Conservation (phyloP, 2,329 filamentous ascomycete species). For the Cyanodermella asteris region DNA sequence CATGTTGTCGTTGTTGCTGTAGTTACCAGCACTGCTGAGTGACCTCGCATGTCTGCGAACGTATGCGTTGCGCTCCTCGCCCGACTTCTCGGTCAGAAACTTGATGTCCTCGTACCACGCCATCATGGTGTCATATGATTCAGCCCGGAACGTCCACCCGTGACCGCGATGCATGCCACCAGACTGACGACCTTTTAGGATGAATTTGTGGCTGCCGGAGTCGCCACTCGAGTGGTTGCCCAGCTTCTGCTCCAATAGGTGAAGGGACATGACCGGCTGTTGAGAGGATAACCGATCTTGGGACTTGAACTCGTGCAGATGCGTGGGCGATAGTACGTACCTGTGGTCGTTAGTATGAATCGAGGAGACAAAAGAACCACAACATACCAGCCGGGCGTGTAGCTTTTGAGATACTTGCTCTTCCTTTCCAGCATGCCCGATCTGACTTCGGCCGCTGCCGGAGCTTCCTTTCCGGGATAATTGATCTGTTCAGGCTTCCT, state of each 20-base stretch:
- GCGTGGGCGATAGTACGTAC: conserved; percentile 90
- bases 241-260: conserved; percentile 83
- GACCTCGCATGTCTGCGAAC: conserved; percentile 64
- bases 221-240: conserved; percentile 69
- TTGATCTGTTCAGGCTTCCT: conserved; percentile 62
- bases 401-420: conserved; percentile 97
- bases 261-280: conserved; percentile 87
- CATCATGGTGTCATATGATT: conserved; percentile 79
- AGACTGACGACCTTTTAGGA: conserved; percentile 87
- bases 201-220: conserved; percentile 87
- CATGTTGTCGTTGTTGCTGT: too few relatives aligned
- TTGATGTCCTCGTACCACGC: conserved; percentile 93
- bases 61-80: conserved; percentile 72
- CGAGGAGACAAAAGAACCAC: conserved; percentile 1
- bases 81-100: conserved; percentile 65
- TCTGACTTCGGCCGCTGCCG: conserved; percentile 62
- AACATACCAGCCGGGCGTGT: conserved; percentile 76
- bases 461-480: conserved; percentile 77
- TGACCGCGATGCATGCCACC: conserved; percentile 71
- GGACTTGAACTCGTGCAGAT: conserved; percentile 98
- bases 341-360: conserved; percentile 20
- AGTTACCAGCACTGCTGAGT: conserved; percentile 42
- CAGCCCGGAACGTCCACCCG: conserved; percentile 46
- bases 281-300: conserved; percentile 66
- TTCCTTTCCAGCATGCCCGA: conserved; percentile 87